These are phyloP conservation scores for Fusarium incarnatum DNA, from an alignment of 2,329 filamentous ascomycete species.

Conservation along the genomic window DNA sequence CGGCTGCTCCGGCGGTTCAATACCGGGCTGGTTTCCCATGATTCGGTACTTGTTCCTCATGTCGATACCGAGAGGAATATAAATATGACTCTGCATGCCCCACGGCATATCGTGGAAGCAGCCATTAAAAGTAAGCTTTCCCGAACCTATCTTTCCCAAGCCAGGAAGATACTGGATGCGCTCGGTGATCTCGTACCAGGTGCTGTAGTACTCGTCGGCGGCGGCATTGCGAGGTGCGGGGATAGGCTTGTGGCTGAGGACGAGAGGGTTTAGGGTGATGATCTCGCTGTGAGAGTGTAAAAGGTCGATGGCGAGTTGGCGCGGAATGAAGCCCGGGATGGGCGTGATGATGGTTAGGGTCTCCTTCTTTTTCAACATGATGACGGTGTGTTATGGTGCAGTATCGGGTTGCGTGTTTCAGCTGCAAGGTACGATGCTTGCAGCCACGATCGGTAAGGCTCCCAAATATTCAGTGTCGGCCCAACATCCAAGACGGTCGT, in stretches of 20 bases:
- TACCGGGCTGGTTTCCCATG: slow-evolving; percentile 74
- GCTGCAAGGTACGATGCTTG: slow-evolving; percentile 22
- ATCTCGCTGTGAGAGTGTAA: slow-evolving; percentile 77
- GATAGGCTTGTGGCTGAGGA: slow-evolving; percentile 72
- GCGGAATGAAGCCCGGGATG: slow-evolving; percentile 76
- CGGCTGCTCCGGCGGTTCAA: slow-evolving; percentile 69
- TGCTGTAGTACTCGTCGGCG: slow-evolving; percentile 77
- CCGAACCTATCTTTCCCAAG: slow-evolving; percentile 71
- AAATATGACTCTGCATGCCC: slow-evolving; percentile 78
- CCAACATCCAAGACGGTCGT: not conserved
- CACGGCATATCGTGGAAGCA: slow-evolving; percentile 80
- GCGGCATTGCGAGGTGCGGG: slow-evolving; percentile 74
- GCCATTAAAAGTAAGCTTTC: slow-evolving; percentile 75
- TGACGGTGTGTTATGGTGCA: slow-evolving; percentile 27
- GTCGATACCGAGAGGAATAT: slow-evolving; percentile 74
- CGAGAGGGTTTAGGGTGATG: slow-evolving; percentile 77
- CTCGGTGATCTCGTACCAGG: slow-evolving; percentile 79
- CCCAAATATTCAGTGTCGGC: slow-evolving; percentile 3
- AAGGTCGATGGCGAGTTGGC: slow-evolving; percentile 78
- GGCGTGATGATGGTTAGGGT: slow-evolving; percentile 76
- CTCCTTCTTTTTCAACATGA: slow-evolving; percentile 71
- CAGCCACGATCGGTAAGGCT: slow-evolving; percentile 4
- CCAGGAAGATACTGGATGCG: slow-evolving; percentile 76
- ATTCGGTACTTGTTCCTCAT: slow-evolving; percentile 76
- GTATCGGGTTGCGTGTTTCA: slow-evolving; percentile 30